phyloP scores from a whole-genome alignment of 2,329 filamentous ascomycete genomes.

The Hymenoscyphus repandus region DNA sequence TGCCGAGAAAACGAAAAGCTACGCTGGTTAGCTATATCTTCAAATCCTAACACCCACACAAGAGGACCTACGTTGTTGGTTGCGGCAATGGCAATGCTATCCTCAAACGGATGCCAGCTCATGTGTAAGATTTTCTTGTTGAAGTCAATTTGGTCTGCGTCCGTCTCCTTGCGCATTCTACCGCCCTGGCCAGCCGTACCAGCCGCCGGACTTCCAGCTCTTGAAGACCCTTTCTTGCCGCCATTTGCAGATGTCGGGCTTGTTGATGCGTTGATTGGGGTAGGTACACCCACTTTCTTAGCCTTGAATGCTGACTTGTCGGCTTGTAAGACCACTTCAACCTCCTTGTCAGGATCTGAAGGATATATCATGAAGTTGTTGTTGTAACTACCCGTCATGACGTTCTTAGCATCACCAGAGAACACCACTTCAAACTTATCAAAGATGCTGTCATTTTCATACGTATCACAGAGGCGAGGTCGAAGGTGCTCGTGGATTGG shows the following conservation, averaged over 20 bases:
- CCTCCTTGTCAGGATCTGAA: slow-evolving; percentile 90
- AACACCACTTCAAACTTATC: slow-evolving; percentile 99
- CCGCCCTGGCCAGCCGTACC: slow-evolving; percentile 72
- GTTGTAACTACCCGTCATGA: slow-evolving; percentile 99
- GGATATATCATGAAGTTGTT: slow-evolving; percentile 99
- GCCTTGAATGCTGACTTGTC: slow-evolving; percentile 99
- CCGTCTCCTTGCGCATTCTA: slow-evolving; percentile 97
- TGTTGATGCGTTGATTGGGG: slow-evolving; percentile 81
- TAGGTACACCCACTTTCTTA: slow-evolving; percentile 98
- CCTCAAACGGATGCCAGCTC: slow-evolving; percentile 99
- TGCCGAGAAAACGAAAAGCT: slow-evolving; percentile 77
- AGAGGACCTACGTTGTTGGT: slow-evolving; percentile 90
- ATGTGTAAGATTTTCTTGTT: slow-evolving; percentile 99
- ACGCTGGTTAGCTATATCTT: slow-evolving; percentile 13
- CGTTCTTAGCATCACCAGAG: slow-evolving; percentile 95
- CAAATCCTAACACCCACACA: background rate
- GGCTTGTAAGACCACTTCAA: slow-evolving; percentile 93
- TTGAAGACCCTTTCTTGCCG: slow-evolving; percentile 80
- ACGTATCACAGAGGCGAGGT: slow-evolving; percentile 92
- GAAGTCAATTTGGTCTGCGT: slow-evolving; percentile 98
- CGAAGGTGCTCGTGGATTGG: slow-evolving; percentile 96
- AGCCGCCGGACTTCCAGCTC: slow-evolving; percentile 80
- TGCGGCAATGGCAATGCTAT: slow-evolving; percentile 98
- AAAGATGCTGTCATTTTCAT: slow-evolving; percentile 99
- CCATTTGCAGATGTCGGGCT: slow-evolving; percentile 66